phyloP scores from a whole-genome alignment of 2,329 filamentous ascomycete species.

The Penicillium verrucosum region DNA sequence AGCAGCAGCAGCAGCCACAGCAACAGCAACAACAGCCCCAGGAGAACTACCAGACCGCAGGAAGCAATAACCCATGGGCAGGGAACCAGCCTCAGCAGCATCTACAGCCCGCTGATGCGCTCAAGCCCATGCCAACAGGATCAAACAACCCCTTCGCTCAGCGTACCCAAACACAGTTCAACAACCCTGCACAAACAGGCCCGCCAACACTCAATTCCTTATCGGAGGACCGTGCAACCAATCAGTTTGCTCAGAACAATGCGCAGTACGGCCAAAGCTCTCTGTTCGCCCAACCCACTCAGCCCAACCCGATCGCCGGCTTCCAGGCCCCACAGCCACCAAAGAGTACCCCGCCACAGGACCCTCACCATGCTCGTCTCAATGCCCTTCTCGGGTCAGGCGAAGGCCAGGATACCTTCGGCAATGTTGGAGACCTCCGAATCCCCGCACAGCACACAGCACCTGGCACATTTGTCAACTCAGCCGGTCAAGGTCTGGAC shows the following conservation, averaged over 20 bases:
- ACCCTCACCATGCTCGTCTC: slow-evolving; percentile 67
- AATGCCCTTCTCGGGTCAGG: slow-evolving; percentile 82
- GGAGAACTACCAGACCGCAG: slow-evolving; percentile 65
- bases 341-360: slow-evolving; percentile 37
- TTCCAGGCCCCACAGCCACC: slow-evolving; percentile 33
- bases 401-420: slow-evolving; percentile 95
- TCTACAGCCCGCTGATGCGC: slow-evolving; percentile 54
- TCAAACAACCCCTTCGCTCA: slow-evolving; percentile 97
- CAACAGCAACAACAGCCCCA: slow-evolving; percentile 48
- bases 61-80: slow-evolving; percentile 94
- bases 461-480: slow-evolving; percentile 94
- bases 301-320: slow-evolving; percentile 37
- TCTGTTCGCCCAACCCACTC: slow-evolving; percentile 35
- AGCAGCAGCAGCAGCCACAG: slow-evolving; percentile 30
- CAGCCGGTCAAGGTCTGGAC: slow-evolving; percentile 75
- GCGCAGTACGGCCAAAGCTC: slow-evolving; percentile 39
- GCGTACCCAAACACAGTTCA: slow-evolving; percentile 56
- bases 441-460: slow-evolving; percentile 96
- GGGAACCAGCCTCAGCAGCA: slow-evolving; percentile 54
- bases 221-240: slow-evolving; percentile 17
- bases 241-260: slow-evolving; percentile 7
- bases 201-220: slow-evolving; percentile 47
- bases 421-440: slow-evolving; percentile 92
- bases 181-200: slow-evolving; percentile 46
- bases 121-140: slow-evolving; percentile 83